These are phyloP conservation scores for Gamarada debralockiae DNA, from an alignment of 495 filamentous ascomycete genomes.

Conservation along the genomic window DNA sequence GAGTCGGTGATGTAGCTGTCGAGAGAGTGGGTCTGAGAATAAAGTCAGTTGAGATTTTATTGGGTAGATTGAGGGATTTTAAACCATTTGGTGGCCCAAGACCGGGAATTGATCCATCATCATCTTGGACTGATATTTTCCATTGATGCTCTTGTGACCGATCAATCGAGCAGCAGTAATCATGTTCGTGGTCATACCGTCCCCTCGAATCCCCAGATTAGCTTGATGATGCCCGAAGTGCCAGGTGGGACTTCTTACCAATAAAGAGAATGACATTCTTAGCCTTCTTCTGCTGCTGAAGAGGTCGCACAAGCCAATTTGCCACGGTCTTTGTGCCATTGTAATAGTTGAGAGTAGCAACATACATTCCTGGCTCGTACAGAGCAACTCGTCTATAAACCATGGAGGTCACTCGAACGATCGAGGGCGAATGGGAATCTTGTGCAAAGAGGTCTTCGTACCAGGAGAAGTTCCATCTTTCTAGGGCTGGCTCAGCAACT, in stretches of 20 bases:
- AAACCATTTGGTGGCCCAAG: slow-evolving; percentile 65
- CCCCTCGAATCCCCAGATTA: slow-evolving; percentile 30
- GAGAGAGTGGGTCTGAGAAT: slow-evolving; percentile 58
- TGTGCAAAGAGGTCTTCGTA: slow-evolving; percentile 69
- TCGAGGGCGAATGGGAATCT: slow-evolving; percentile 56
- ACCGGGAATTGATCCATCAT: slow-evolving; percentile 69
- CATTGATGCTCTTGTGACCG: slow-evolving; percentile 70
- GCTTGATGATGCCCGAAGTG: not conserved
- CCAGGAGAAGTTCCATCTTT: slow-evolving; percentile 70
- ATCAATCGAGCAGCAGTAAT: too few relatives aligned
- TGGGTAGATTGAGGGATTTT: slow-evolving; percentile 8
- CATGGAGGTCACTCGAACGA: slow-evolving; percentile 70
- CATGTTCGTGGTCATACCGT: slow-evolving; percentile 82
- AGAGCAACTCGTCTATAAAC: slow-evolving; percentile 63
- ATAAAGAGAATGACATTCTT: slow-evolving; percentile 80
- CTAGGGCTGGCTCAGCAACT: slow-evolving; percentile 49
- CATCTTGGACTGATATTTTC: slow-evolving; percentile 65
- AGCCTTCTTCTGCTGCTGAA: slow-evolving; percentile 58
- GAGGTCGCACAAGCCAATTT: slow-evolving; percentile 65
- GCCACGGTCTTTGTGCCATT: slow-evolving; percentile 58
- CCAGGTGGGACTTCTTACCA: slow-evolving; percentile 42
- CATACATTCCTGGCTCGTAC: slow-evolving; percentile 67
- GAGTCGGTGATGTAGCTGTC: slow-evolving; percentile 75
- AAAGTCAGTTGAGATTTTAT: not conserved
- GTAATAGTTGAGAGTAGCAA: slow-evolving; percentile 66